A percentile compares a stretch with the other conserved stretches of the same genome.
Conservation (phyloP, 768 basidiomycete genomes). For the Rhizopogon sp. region DNA sequence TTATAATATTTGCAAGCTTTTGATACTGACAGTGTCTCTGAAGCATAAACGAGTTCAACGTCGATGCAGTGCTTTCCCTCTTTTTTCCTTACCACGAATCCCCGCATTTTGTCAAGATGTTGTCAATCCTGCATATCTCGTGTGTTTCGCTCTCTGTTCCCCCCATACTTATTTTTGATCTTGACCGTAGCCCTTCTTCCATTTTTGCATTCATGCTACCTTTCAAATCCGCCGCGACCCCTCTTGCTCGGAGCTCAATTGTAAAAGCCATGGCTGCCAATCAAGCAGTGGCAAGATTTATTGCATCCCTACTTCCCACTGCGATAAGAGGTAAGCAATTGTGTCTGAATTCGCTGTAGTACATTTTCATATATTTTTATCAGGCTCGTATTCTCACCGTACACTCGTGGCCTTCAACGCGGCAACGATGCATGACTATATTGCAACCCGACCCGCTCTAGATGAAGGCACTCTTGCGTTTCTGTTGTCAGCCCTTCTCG, state of each 20-base stretch:
- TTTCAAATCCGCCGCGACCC: constrained; percentile 72
- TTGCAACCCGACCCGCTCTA: constrained; percentile 50
- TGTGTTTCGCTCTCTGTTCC: constrained; percentile 27
- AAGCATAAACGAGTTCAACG: constrained; percentile 93
- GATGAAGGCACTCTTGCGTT: constrained; percentile 66
- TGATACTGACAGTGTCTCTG: neutral
- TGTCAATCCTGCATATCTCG: constrained; percentile 79
- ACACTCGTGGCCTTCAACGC: constrained; percentile 81
- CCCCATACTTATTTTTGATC: neutral
- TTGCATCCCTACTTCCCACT: constrained; percentile 58
- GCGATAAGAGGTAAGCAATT: constrained; percentile 40
- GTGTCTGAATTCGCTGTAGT: neutral
- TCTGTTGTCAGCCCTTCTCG: constrained; percentile 58
- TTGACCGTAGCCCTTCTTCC: constrained; percentile 45
- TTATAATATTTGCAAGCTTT: neutral
- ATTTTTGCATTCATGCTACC: constrained; percentile 66
- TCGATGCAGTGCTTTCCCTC: constrained; percentile 66
- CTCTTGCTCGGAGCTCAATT: constrained; percentile 66
- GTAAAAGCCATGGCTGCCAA: constrained; percentile 74
- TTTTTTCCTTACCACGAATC: constrained; percentile 96
- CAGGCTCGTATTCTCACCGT: constrained; percentile 49
- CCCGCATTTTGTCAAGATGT: constrained; percentile 89
- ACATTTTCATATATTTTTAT: neutral
- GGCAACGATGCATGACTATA: constrained; percentile 72
- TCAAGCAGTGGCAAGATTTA: constrained; percentile 66